Evolutionary conservation across 2,329 filamentous ascomycete genomes (phyloP).

Genomic region (Aspergillus texensis): DNA sequence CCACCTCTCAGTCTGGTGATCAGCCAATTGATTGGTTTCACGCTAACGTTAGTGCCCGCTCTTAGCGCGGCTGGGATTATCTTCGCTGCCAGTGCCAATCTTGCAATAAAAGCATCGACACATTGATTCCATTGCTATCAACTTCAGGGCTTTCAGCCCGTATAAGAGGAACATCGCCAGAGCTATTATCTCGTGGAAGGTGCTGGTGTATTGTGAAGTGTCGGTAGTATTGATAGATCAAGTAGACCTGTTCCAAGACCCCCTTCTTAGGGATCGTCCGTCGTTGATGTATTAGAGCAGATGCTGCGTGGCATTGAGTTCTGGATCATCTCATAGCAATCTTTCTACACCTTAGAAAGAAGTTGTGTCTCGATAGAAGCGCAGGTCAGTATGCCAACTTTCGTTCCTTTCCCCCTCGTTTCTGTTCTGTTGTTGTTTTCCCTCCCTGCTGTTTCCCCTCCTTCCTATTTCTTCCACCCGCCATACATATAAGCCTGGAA

Average conservation of each 20-base stretch:
- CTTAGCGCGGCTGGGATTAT: neutral
- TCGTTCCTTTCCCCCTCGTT: neutral
- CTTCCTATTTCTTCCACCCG: conserved; percentile 1
- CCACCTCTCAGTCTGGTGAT: neutral
- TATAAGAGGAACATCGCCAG: neutral
- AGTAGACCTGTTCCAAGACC: neutral
- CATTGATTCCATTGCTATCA: neutral
- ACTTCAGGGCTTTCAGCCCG: neutral
- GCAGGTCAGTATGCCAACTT: neutral
- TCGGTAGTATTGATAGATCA: neutral
- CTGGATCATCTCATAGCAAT: neutral
- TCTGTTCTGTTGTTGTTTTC: neutral
- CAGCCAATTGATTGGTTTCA: neutral
- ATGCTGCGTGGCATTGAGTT: neutral
- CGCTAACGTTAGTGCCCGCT: conserved; percentile 9
- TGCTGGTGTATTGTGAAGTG: neutral
- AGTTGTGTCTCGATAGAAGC: neutral
- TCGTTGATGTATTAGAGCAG: neutral
- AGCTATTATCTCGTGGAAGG: neutral
- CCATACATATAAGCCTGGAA: neutral
- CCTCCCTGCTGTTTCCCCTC: neutral
- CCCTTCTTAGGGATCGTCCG: too few relatives aligned
- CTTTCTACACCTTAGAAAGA: neutral
- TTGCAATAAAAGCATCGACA: neutral
- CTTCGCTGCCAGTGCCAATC: neutral